Percentiles rank a stretch among this genome's conserved stretches.
phyloP scores from a whole-genome alignment of 306 rosid genomes.

The Cucurbita maxima region DNA sequence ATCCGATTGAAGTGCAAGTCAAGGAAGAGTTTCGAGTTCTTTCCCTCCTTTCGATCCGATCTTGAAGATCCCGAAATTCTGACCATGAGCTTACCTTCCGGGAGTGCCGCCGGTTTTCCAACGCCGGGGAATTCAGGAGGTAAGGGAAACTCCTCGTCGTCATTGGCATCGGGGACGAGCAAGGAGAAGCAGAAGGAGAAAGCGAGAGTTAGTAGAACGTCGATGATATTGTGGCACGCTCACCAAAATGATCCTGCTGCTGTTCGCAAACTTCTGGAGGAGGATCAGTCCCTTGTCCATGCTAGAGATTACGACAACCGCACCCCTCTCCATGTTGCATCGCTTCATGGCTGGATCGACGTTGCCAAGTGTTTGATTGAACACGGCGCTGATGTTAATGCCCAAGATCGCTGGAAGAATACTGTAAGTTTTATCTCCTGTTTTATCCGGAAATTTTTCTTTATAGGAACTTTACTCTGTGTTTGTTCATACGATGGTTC shows the following conservation, averaged over 20 bases:
- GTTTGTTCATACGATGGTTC: not conserved
- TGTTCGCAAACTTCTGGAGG: conserved; percentile 90
- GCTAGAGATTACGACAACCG: conserved; percentile 87
- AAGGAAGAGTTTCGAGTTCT: not conserved
- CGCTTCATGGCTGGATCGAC: conserved; percentile 74
- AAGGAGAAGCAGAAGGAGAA: conserved; percentile 62
- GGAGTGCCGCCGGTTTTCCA: conserved; percentile 11
- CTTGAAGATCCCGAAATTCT: conserved; percentile 8
- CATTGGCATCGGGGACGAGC: conserved; percentile 7
- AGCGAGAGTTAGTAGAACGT: conserved; percentile 73
- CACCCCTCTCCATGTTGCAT: conserved; percentile 79
- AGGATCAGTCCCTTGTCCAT: conserved; percentile 61
- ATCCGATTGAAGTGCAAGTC: conserved; percentile 2
- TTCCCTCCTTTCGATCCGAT: conserved; percentile 6
- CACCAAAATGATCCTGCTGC: conserved; percentile 76
- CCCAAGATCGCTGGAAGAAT: conserved; percentile 94
- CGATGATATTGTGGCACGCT: conserved; percentile 88
- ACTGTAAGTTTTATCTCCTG: conserved; percentile 28
- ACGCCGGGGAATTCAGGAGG: not conserved
- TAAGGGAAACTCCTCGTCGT: conserved; percentile 2
- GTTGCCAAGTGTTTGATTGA: conserved; percentile 66
- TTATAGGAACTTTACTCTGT: not conserved
- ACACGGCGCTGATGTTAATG: conserved; percentile 75
- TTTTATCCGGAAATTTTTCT: not conserved
- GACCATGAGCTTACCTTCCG: conserved; percentile 45